Conservation (phyloP, 352 stramenopile genomes). For the Phytopythium sindhum region DNA sequence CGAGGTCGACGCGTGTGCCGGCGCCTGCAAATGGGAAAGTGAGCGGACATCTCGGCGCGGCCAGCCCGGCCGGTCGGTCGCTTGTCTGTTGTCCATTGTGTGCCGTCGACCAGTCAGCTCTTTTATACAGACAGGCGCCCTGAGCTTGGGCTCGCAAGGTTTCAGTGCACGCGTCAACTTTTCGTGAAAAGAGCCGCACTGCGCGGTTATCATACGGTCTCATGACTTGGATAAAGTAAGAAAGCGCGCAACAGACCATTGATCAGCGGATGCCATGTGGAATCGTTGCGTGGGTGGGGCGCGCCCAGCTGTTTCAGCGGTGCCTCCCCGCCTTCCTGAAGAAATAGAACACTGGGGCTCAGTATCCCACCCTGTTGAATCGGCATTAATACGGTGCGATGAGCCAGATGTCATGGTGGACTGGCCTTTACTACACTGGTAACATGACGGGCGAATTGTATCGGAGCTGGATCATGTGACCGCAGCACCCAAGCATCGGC, state of each 20-base stretch:
- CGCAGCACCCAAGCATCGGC: too few species aligned
- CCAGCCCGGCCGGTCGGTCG: neutral
- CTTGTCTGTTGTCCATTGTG: neutral
- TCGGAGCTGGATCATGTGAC: too few species aligned
- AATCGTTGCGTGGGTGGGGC: conserved; percentile 1
- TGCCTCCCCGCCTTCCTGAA: conserved; percentile 2
- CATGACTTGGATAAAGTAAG: neutral
- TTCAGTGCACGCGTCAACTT: neutral
- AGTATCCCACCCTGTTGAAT: neutral
- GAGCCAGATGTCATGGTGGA: conserved; percentile 3
- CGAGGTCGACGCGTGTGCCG: neutral
- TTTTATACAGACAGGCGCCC: neutral
- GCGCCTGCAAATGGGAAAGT: neutral
- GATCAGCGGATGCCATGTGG: neutral
- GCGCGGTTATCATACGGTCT: neutral
- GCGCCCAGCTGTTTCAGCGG: conserved; percentile 6
- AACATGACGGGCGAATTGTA: too few species aligned
- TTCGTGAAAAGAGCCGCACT: neutral
- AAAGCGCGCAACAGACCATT: neutral
- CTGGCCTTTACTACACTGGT: conserved; percentile 1
- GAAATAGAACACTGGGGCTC: neutral
- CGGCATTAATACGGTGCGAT: neutral
- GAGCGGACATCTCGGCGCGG: neutral
- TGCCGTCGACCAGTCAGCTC: neutral
- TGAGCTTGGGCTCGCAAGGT: conserved; percentile 1